Percentiles rank a stretch among this genome's conserved stretches.
phyloP scores from a whole-genome alignment of 2,329 filamentous ascomycete genomes.

The Nemania sp. region DNA sequence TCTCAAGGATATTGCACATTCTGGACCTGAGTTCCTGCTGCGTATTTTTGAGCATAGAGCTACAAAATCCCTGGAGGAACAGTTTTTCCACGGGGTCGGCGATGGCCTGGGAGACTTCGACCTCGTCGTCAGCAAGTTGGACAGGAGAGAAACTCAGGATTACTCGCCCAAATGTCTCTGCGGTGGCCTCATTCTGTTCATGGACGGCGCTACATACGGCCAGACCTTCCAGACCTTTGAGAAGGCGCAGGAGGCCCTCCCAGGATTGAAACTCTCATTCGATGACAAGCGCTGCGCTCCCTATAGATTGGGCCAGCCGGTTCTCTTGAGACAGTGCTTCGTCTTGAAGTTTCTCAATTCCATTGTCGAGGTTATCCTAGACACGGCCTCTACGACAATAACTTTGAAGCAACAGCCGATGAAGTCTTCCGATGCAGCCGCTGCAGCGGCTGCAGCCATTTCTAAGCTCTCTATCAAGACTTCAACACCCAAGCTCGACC shows the following conservation, averaged over 20 bases:
- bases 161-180: too few species aligned
- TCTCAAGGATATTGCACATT: conserved; percentile 45
- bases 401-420: conserved; percentile 34
- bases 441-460: conserved; percentile 36
- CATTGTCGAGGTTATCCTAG: conserved; percentile 50
- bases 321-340: conserved; percentile 46
- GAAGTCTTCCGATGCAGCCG: conserved; percentile 38
- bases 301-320: conserved; percentile 40
- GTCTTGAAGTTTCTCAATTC: conserved; percentile 47
- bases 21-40: conserved; percentile 45
- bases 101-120: conserved; percentile 43
- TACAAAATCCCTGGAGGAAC: conserved; percentile 40
- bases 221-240: conserved; percentile 37
- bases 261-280: conserved; percentile 33
- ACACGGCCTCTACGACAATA: conserved; percentile 42
- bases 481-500: conserved; percentile 35
- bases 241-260: conserved; percentile 31
- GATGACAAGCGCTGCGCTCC: conserved; percentile 36
- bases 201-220: conserved; percentile 44
- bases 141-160: conserved; percentile 37
- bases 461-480: conserved; percentile 41
- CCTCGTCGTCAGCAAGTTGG: conserved; percentile 44
- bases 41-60: conserved; percentile 46
- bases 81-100: conserved; percentile 42
- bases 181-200: conserved; percentile 46